Percentiles rank a stretch among this genome's conserved stretches.
phyloP scores from a whole-genome alignment of 2,329 filamentous ascomycete species.

The Neonectria punicea region DNA sequence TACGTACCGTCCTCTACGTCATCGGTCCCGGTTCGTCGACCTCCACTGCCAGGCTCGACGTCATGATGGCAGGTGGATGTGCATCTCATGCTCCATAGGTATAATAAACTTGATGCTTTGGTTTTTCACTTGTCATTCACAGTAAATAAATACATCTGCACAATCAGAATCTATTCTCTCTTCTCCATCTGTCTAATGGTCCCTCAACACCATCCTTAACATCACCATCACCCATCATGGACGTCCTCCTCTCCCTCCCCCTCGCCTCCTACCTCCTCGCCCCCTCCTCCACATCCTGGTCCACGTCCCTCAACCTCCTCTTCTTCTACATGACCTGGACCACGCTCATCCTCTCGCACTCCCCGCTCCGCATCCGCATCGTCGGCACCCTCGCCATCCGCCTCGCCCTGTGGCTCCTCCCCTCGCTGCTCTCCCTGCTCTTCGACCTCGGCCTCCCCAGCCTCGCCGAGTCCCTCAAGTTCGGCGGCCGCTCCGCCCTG shows the following conservation, averaged over 20 bases:
- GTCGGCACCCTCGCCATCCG: slow-evolving; percentile 76
- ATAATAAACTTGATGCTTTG: background rate
- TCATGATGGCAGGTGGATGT: slow-evolving; percentile 2
- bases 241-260: slow-evolving; percentile 77
- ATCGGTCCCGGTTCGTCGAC: background rate
- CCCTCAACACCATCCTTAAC: slow-evolving; percentile 3
- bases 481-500: slow-evolving; percentile 64
- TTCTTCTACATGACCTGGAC: slow-evolving; percentile 95
- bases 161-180: no score
- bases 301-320: slow-evolving; percentile 82
- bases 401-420: slow-evolving; percentile 76
- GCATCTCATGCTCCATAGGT: background rate
- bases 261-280: slow-evolving; percentile 75
- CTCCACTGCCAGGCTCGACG: slow-evolving; percentile 9
- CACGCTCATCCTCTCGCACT: slow-evolving; percentile 81
- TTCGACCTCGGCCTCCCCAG: slow-evolving; percentile 79
- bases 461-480: slow-evolving; percentile 75
- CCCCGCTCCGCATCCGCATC: slow-evolving; percentile 79
- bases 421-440: slow-evolving; percentile 76
- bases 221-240: slow-evolving; percentile 52
- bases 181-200: no score
- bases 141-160: no score
- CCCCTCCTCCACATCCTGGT: slow-evolving; percentile 73
- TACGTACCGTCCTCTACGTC: background rate
- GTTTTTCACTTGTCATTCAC: no score